Base-by-base conservation (phyloP, 2,329 filamentous ascomycete genomes). In the Scedosporium dehoogii region DNA sequence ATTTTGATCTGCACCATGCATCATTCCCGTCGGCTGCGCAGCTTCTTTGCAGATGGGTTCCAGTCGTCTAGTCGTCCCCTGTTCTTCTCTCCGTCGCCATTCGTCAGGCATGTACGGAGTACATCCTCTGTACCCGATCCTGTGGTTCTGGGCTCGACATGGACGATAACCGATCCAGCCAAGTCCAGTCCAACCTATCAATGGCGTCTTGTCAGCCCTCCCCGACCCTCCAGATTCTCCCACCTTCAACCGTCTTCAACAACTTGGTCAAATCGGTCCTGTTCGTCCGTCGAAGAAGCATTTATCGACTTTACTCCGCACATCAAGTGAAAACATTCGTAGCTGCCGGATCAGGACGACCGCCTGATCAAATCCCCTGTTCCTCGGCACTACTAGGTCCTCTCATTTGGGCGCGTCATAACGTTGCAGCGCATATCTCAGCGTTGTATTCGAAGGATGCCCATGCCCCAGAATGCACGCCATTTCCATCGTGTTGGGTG, bases 391-490 rank as follows among this genome's bases (percentile, higher is more conserved):
- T n/a, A 12, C 21, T 6, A 7, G 48, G n/a, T 25, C 14, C 48
- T 53, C n/a, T 25, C 48, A 53, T 53, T 53, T 53, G 48, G 53
- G n/a, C 58, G 58, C 58, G 58, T 60, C 58, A 60, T 51, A 48
- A 44, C 41, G 58, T 60, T 51, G 58, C 58, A 60, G 42, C 25
- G 42, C 58, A 48, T 33, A 33, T 51, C 42, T 48, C 23, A 25
- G 38, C 23, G 41, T 48, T 29, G 25, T 38, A 27, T 60, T 27
- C 18, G 46, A n/a, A 12, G 21, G 4, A 53, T 21, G 48, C 12
- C 48, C n/a, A 53, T 25, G 21, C 48, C 21, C 48, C 48, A 53
- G n/a, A 33, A 29, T 21, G 21, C 48, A 25, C 48, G 48, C 48
- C 21, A 14, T 53, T 53, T 25, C 21, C 48, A n/a, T 21, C 21